A percentile compares a stretch with the other conserved stretches of the same genome.
Evolutionary conservation across 2,329 filamentous ascomycete genomes (phyloP).

Genomic region (Westerdykella sp.): DNA sequence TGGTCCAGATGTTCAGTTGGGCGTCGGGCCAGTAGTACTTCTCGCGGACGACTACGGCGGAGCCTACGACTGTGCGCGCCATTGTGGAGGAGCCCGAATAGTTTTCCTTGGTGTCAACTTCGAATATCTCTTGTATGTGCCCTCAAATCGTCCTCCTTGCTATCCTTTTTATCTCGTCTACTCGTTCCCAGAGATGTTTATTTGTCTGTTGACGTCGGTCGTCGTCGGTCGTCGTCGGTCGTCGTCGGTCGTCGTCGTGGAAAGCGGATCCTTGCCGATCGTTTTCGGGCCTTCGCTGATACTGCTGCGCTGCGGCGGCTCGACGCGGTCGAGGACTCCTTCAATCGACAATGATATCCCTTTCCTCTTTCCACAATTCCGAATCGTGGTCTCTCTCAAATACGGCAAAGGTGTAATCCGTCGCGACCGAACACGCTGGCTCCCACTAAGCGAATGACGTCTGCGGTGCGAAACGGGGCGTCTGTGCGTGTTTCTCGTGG

Average conservation of each 20-base stretch:
- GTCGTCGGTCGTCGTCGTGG: too few relatives aligned
- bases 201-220: background rate
- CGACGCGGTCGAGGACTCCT: too few relatives aligned
- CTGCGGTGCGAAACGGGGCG: background rate
- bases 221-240: background rate
- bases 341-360: background rate
- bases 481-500: too few relatives aligned
- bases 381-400: background rate
- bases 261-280: too few relatives aligned
- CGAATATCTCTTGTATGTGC: background rate
- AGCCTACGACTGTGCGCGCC: conserved; percentile 36
- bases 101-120: too few relatives aligned
- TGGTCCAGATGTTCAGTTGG: conserved; percentile 59
- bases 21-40: conserved; percentile 60
- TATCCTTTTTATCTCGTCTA: background rate
- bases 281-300: too few relatives aligned
- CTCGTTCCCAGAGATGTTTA: background rate
- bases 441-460: background rate
- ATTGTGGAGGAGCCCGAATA: conserved; percentile 13
- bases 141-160: background rate
- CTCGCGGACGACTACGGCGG: conserved; percentile 41
- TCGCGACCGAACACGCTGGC: background rate
- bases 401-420: background rate
- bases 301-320: too few relatives aligned
- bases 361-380: background rate